Evolutionary conservation across 2,329 filamentous ascomycete species (phyloP).

Genomic region (Grosmannia serpens): DNA sequence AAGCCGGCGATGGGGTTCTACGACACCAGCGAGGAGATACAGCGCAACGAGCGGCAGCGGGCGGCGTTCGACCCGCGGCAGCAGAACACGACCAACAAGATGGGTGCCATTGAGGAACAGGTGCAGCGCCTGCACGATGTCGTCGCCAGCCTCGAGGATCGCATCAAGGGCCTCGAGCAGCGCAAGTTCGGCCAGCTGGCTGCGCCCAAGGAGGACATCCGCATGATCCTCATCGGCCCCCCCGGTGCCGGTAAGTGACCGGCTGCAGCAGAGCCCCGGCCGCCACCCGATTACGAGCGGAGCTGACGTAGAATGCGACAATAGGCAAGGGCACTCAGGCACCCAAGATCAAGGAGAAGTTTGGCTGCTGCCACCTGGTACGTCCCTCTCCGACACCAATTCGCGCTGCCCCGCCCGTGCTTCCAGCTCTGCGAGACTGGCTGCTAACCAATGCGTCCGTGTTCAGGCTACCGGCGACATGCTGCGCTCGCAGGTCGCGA

Average conservation of each 20-base stretch:
- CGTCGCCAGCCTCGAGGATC: constrained; percentile 71
- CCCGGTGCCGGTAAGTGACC: constrained; percentile 77
- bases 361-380: constrained; percentile 94
- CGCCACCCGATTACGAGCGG: not conserved
- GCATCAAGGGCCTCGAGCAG: constrained; percentile 75
- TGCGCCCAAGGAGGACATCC: constrained; percentile 51
- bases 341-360: constrained; percentile 96
- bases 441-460: not conserved
- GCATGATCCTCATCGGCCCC: constrained; percentile 96
- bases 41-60: constrained; percentile 70
- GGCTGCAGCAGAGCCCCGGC: not conserved
- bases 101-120: constrained; percentile 82
- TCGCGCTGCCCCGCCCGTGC: constrained; percentile 28
- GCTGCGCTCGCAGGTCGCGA: constrained; percentile 94
- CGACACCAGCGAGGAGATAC: constrained; percentile 76
- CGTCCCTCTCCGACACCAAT: constrained; percentile 5
- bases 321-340: constrained; percentile 97
- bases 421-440: not conserved
- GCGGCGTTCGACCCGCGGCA: constrained; percentile 82
- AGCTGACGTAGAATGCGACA: constrained; percentile 7
- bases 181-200: constrained; percentile 46
- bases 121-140: constrained; percentile 77
- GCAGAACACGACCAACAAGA: constrained; percentile 62
- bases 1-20: constrained; percentile 82
- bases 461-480: constrained; percentile 91